Base-by-base conservation (phyloP, 2,329 filamentous ascomycete genomes). In the Aspergillus sp. region DNA sequence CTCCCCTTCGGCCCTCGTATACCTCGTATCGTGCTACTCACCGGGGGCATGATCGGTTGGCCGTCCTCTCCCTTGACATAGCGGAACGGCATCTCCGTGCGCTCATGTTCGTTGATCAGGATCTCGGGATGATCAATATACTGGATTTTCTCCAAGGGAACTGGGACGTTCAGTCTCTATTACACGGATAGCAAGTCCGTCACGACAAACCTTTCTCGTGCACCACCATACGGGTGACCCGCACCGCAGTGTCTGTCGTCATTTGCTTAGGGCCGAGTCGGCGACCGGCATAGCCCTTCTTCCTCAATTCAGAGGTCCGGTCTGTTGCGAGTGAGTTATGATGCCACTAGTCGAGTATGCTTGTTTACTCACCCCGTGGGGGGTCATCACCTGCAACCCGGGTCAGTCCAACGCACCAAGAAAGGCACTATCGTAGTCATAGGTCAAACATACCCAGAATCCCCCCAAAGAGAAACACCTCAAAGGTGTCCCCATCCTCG, bases 201-300 rank as follows among this genome's bases (percentile, higher is more conserved):
- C n/a, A n/a, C 21, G 21, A 25, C 45, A 52, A 48, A 95, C 92
- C 82, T 76, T 88, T 88, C 59, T 92, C 84, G 66, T 96, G 88
- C 10, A 92, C 86, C 5, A 97, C 88, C 62, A 95, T 87, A 59
- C 94, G 84, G 29, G 94, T 97, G 42, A 97, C 93, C 60, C 94
- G 83, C 47, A 97, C 94, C 4, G 94, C 94, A 17, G 94, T 99
- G 71, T 99, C 94, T 4, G 94, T 99, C 3, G 94, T 97, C 93
- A 99, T 97, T 74, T 99, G 94, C 63, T 92, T 87, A 6, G 93
- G 90, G 0, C 94, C 94, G 25, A 99, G 79, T 53, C 94, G 83
- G 49, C 94, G 86, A 53, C 93, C 91, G 53, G 87, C 80, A 64
- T 96, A 99, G 3, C 94, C 94, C 70, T 97, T 96, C 73, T 90